Percentiles rank a stretch among this genome's conserved stretches.
Conservation (phyloP, 805 yeast species). For the Saccharomyces jurei region DNA sequence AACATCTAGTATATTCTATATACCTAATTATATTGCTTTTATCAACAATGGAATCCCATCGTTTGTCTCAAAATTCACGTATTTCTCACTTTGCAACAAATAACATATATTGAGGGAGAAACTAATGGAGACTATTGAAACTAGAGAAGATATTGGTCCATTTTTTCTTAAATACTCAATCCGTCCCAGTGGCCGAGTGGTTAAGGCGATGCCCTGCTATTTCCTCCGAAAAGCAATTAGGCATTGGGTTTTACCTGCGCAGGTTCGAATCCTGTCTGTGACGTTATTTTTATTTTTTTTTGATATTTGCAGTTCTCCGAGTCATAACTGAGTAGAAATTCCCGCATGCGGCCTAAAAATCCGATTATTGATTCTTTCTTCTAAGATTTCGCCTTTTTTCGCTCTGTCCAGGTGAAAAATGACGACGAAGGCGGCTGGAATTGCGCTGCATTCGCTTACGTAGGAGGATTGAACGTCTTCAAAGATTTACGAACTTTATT, state of each 20-base stretch:
- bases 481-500: neutral
- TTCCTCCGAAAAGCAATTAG: slow-evolving; percentile 42
- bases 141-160: too few relatives aligned
- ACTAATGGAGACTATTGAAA: too few relatives aligned
- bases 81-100: too few relatives aligned
- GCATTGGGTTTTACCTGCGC: slow-evolving; percentile 92
- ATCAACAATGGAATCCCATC: too few relatives aligned
- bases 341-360: neutral
- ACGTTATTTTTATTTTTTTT: slow-evolving; percentile 51
- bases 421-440: neutral
- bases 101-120: too few relatives aligned
- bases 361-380: neutral
- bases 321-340: neutral
- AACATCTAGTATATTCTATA: too few relatives aligned
- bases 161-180: neutral
- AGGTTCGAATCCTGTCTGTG: slow-evolving; percentile 99
- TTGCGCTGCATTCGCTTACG: neutral
- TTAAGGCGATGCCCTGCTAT: slow-evolving; percentile 91
- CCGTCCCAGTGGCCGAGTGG: slow-evolving; percentile 83
- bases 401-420: neutral
- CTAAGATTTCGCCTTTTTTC: neutral
- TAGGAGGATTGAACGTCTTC: neutral
- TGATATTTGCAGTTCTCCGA: neutral
- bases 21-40: too few relatives aligned
- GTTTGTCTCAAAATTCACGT: too few relatives aligned